These are phyloP conservation scores for Fusarium acutatum DNA, from an alignment of 2,329 filamentous ascomycete species.

Conservation along the genomic window DNA sequence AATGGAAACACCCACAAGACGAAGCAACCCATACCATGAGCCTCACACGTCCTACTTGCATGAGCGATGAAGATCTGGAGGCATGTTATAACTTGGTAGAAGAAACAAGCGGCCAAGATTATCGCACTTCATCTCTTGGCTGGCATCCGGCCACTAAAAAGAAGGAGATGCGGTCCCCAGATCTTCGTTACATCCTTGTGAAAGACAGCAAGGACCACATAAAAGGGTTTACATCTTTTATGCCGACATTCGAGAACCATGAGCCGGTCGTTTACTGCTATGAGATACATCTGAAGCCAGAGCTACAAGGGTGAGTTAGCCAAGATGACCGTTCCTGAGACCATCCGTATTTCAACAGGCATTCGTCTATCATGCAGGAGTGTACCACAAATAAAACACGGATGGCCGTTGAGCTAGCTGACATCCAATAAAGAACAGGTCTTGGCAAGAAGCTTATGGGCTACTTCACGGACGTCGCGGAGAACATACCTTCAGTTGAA, in stretches of 20 bases:
- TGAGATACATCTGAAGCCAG: slow-evolving; percentile 73
- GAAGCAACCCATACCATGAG: slow-evolving; percentile 52
- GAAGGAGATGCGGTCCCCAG: slow-evolving; percentile 72
- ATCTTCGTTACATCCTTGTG: slow-evolving; percentile 75
- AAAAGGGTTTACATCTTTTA: slow-evolving; percentile 70
- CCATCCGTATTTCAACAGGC: slow-evolving; percentile 2
- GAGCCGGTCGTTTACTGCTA: slow-evolving; percentile 79
- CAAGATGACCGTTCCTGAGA: neutral
- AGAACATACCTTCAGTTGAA: slow-evolving; percentile 60
- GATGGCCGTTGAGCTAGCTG: slow-evolving; percentile 9
- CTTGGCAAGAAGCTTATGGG: slow-evolving; percentile 69
- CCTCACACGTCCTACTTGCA: slow-evolving; percentile 51
- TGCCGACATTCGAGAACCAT: slow-evolving; percentile 75
- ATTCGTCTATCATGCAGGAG: neutral
- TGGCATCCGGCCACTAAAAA: slow-evolving; percentile 72
- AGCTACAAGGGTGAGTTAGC: slow-evolving; percentile 61
- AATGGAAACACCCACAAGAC: slow-evolving; percentile 63
- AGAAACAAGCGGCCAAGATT: slow-evolving; percentile 70
- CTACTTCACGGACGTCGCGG: slow-evolving; percentile 62
- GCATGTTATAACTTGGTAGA: slow-evolving; percentile 67
- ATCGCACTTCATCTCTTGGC: slow-evolving; percentile 67
- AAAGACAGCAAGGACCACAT: slow-evolving; percentile 48
- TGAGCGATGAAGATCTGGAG: slow-evolving; percentile 56
- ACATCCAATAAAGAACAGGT: slow-evolving; percentile 59
- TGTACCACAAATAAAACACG: neutral